These are phyloP conservation scores for Tulasnella sp. DNA, from an alignment of 768 basidiomycete species.

Conservation along the genomic window DNA sequence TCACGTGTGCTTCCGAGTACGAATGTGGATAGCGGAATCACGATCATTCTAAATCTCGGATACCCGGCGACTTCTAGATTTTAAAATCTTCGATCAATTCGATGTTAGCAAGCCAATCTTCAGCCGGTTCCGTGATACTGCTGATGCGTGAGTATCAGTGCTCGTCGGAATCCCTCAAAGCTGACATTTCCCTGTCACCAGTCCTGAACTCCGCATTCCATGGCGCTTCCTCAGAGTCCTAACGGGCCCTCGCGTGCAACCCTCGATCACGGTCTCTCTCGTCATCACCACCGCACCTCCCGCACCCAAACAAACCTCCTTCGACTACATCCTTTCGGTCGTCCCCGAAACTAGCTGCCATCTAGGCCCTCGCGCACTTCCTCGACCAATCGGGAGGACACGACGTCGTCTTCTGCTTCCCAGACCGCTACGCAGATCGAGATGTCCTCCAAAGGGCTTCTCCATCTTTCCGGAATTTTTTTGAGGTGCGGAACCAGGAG, in stretches of 20 bases:
- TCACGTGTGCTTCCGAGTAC: background rate
- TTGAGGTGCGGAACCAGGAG: background rate
- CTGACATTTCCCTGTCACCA: background rate
- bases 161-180: too few relatives aligned
- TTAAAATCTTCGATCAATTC: background rate
- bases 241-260: background rate
- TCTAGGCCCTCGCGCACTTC: background rate
- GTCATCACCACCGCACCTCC: background rate
- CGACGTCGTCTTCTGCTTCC: constrained; percentile 20
- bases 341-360: constrained; percentile 16
- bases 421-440: constrained; percentile 17
- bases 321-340: background rate
- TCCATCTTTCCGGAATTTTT: background rate
- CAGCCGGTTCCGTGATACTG: background rate
- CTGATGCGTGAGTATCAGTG: background rate
- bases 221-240: background rate
- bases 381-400: constrained; percentile 12
- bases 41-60: background rate
- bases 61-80: background rate
- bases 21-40: background rate
- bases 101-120: background rate
- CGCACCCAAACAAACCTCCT: background rate
- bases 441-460: constrained; percentile 14
- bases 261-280: background rate
- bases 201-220: background rate